Base-by-base conservation (phyloP, 352 stramenopile species). In the Globisporangium viniferum region DNA sequence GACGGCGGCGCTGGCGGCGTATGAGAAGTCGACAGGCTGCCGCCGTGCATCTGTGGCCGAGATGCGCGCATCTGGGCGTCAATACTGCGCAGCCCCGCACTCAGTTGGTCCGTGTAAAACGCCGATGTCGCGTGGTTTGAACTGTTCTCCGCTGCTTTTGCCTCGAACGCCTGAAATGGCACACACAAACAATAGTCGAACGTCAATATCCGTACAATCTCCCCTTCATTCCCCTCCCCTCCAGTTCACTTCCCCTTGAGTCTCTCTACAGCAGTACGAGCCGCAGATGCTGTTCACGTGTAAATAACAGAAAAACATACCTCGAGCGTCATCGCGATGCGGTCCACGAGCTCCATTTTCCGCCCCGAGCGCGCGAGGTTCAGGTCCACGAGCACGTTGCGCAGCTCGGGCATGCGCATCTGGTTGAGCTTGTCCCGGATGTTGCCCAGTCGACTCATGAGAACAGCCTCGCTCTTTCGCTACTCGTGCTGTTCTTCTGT, bases 281-380 rank as follows among this genome's bases (percentile, higher is more conserved):
- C 8, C 15, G 12, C 5, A 15, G 12, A 31, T 20, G 31, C 48
- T 54, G 20, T 41, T 27, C n/a, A 2, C 20, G 12, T 15, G 15
- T 3, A n/a, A 64, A 64, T 35, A 56, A 12, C 14, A 66, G 9
- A 20, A 33, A 33, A 10, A 60, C 20, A 59, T 31, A 93, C 84
- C 82, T 92, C 81, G 7, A 93, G 56, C 44, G 88, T 77, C 2
- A 62, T 39, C 10, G 80, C 79, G 63, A 95, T 91, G 72, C 87
- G 84, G 49, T 92, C 84, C 35, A 93, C 82, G 54, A 95, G 79
- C 63, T 95, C 87, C 51, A 78, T 80, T 69, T 95, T 95, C 68
- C 81, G 84, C 18, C 87, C 87, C 5, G 81, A 89, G 53, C 82
- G 84, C 68, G 79, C 67, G 60, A 95, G 68, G 57, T 88, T 91